Percentiles rank a stretch among this genome's conserved stretches.
Evolutionary conservation across 2,329 filamentous ascomycete genomes (phyloP).

Genomic region (Trichocomaceae sp.): DNA sequence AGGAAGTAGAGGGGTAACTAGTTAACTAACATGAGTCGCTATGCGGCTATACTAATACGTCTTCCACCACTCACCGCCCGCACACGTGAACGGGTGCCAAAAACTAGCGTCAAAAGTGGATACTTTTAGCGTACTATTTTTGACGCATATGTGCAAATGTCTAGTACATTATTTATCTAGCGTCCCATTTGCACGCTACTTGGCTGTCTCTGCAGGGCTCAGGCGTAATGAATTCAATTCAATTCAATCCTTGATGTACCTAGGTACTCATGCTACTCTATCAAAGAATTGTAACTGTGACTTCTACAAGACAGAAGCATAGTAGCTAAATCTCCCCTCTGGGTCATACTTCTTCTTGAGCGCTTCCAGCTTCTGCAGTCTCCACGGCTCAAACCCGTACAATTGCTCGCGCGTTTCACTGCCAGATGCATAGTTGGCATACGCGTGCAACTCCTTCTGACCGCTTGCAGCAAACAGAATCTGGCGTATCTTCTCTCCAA

Average conservation of each 20-base stretch:
- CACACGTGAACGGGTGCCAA: too few species aligned
- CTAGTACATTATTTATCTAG: too few species aligned
- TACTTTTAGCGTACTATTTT: too few species aligned
- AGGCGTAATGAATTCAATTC: too few species aligned
- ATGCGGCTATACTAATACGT: background rate
- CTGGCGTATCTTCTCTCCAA: slow-evolving; percentile 36
- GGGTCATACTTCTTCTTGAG: slow-evolving; percentile 48
- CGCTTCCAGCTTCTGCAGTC: slow-evolving; percentile 38
- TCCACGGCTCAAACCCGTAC: slow-evolving; percentile 48
- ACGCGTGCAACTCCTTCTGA: slow-evolving; percentile 29
- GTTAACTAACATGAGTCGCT: too few species aligned
- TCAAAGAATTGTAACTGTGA: too few species aligned
- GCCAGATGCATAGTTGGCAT: slow-evolving; percentile 50
- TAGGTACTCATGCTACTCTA: too few species aligned
- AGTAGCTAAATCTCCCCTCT: slow-evolving; percentile 41
- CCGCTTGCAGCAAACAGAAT: slow-evolving; percentile 34
- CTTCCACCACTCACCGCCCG: slow-evolving; percentile 9
- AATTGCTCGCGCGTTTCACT: slow-evolving; percentile 36
- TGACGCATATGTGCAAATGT: too few species aligned
- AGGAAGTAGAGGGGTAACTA: slow-evolving; percentile 19
- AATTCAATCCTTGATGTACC: too few species aligned
- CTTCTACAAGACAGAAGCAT: background rate
- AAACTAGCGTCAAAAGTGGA: too few species aligned
- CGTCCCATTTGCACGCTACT: too few species aligned
- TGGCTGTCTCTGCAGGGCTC: too few species aligned